phyloP scores from a whole-genome alignment of 441 rosid genomes.

The Dalechampia spathulata region DNA sequence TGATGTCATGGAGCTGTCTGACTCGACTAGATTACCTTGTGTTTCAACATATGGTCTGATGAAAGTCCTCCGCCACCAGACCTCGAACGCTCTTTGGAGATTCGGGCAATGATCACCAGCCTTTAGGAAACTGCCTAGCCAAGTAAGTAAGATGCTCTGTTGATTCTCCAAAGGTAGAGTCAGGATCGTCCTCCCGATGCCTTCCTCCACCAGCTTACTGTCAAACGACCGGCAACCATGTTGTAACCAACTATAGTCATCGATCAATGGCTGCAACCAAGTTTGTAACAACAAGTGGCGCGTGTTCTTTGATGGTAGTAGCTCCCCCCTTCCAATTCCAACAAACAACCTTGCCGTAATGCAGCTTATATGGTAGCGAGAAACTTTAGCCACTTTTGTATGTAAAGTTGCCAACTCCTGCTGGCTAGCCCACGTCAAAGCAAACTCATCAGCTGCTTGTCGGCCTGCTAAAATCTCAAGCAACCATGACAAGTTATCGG shows the following conservation, averaged over 20 bases:
- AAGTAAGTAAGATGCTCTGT: constrained; percentile 64
- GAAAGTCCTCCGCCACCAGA: constrained; percentile 97
- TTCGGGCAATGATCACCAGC: constrained; percentile 92
- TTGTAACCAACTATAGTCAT: constrained; percentile 87
- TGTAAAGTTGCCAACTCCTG: constrained; percentile 65
- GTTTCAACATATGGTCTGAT: constrained; percentile 61
- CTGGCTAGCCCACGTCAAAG: constrained; percentile 70
- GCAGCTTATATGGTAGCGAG: constrained; percentile 80
- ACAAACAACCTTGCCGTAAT: constrained; percentile 71
- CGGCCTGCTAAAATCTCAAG: constrained; percentile 74
- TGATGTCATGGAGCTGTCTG: constrained; percentile 27
- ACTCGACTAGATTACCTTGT: constrained; percentile 30
- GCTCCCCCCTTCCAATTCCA: constrained; percentile 88
- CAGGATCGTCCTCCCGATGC: constrained; percentile 83
- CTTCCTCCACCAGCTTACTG: constrained; percentile 88
- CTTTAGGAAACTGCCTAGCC: constrained; percentile 78
- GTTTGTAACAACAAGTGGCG: constrained; percentile 57
- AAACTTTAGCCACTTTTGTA: constrained; percentile 52
- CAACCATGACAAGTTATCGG: constrained; percentile 86
- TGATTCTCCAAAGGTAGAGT: constrained; percentile 91
- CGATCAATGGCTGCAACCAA: constrained; percentile 88
- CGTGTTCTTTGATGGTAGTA: constrained; percentile 78
- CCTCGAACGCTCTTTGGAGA: constrained; percentile 89
- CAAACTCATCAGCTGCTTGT: constrained; percentile 81
- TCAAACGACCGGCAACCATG: constrained; percentile 85